These are phyloP conservation scores for Dryadomyces quercus-mongolicae DNA, from an alignment of 2,329 filamentous ascomycete genomes.

Conservation along the genomic window DNA sequence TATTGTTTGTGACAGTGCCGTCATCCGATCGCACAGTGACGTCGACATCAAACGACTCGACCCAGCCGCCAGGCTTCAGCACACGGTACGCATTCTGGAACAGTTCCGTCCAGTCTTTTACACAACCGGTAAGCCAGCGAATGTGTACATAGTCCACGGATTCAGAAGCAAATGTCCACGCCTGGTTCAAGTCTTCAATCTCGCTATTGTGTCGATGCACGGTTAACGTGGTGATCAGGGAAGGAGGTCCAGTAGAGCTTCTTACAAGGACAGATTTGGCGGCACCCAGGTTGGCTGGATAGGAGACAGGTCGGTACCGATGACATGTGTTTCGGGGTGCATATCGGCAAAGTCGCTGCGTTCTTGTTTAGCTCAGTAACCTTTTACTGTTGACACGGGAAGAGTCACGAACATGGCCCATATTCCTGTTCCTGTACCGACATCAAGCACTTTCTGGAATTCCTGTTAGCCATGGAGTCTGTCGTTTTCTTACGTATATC, in stretches of 20 bases:
- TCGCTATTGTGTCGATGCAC: conserved; percentile 19
- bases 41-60: conserved; percentile 14
- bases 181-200: conserved; percentile 47
- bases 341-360: conserved; percentile 33
- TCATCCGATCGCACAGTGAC: conserved; percentile 15
- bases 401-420: conserved; percentile 25
- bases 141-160: conserved; percentile 47
- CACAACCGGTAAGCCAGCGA: conserved; percentile 37
- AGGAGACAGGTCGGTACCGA: conserved; percentile 44
- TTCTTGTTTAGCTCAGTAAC: neutral
- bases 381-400: neutral
- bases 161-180: conserved; percentile 30
- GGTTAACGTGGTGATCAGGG: too few relatives aligned
- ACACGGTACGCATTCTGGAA: conserved; percentile 34
- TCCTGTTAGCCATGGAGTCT: neutral
- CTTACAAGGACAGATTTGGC: conserved; percentile 34
- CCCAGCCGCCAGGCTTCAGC: conserved; percentile 36
- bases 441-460: conserved; percentile 15
- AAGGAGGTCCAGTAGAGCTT: neutral
- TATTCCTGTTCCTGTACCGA: conserved; percentile 38
- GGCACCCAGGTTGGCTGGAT: conserved; percentile 45
- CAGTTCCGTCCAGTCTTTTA: conserved; percentile 38
- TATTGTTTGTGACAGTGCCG: conserved; percentile 9
- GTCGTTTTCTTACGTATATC: too few relatives aligned
- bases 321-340: conserved; percentile 30